Evolutionary conservation across 2,329 filamentous ascomycete species (phyloP), one percentile per base, ranked within the genome.

Genomic region (Huntiella decipiens): DNA sequence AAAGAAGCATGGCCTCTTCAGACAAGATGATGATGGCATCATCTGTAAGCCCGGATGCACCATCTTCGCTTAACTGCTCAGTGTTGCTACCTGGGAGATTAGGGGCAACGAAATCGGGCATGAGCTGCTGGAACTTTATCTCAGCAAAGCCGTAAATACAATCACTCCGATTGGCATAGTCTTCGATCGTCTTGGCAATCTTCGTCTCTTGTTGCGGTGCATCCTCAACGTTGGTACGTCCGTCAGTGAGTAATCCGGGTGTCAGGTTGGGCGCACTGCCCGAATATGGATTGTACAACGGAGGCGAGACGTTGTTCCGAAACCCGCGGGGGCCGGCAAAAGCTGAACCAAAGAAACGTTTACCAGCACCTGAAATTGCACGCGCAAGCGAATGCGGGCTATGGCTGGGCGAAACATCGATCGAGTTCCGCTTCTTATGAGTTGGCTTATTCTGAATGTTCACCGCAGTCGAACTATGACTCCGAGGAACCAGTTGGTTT

Each of bases 61-160:
- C 11, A n/a, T 39, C 32, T 2, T 37, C 38, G 16, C 16, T 13
- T n/a, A 19, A 22, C 39, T 43, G 43, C 12, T 86, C 81, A 8
- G 76, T 72, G 10, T 61, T 58, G 8, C 63, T 60, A 52, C 68
- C 56, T 16, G 28, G 31, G 55, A 70, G 67, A 3, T 79, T 74
- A 6, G 65, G 57, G 3, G 65, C 63, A n/a, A 71, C 60, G 11
- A 78, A 76, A 5, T 79, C 78, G 3, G 91, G 91, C 43, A 95
- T 75, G n/a, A 98, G 71, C 61, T 98, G 91, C 61, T 92, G 91
- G 63, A 92, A 95, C 62, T 98, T 98, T 57, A 98, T 88, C 63
- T 98, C 88, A 4, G 91, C 91, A 61, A 98, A 96, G 3, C 88
- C 87, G 59, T 87, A 98, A 2, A 98, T 87, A 39, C 95, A 91